Evolutionary conservation across 306 rosid genomes (phyloP), one percentile per base, ranked within the genome.

Genomic region (Pyrus betulifolia): DNA sequence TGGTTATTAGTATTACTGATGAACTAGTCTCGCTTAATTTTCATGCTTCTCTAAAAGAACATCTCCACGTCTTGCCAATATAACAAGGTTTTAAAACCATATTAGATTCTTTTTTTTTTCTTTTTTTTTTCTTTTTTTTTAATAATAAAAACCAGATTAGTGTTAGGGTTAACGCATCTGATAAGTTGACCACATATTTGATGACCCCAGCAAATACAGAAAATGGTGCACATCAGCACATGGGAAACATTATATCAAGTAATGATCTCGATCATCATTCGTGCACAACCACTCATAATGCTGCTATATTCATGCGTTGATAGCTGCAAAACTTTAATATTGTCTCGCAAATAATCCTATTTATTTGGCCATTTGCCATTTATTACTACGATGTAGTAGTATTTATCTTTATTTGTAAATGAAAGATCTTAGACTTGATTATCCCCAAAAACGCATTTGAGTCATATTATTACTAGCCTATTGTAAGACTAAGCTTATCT

Each of bases 151-250:
- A 13, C 15, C 54, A 49, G 54, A 49, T 49, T 49, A 49, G 55
- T 6, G 17, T 49, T 49, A 49, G 8, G 6, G 8, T 15, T 15
- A 49, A 14, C 55, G 21, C 15, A 49, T 15, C 19, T 49, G 21
- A 49, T 49, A 49, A 49, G 54, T 49, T 17, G 55, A 49, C 55
- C 6, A 49, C 55, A 49, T 49, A 49, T 15, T 49, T 49, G 21
- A 49, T 13, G 55, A 49, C 19, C 54, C 54, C 54, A 46, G 17
- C 55, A 15, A 49, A 49, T 49, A 49, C 55, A 5, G 21, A 49
- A 49, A 4, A 52, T 31, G 65, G 75, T 54, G 46, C 54, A 59
- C 75, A 71, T 54, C 75, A 71, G 33, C 75, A 71, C 76, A 73
- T 73, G 76, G 68, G 55, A 49, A 15, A 49, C 55, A 49, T 49